Evolutionary conservation across 139 green algal species (phyloP).

Genomic region (Coccomyxa sp.): DNA sequence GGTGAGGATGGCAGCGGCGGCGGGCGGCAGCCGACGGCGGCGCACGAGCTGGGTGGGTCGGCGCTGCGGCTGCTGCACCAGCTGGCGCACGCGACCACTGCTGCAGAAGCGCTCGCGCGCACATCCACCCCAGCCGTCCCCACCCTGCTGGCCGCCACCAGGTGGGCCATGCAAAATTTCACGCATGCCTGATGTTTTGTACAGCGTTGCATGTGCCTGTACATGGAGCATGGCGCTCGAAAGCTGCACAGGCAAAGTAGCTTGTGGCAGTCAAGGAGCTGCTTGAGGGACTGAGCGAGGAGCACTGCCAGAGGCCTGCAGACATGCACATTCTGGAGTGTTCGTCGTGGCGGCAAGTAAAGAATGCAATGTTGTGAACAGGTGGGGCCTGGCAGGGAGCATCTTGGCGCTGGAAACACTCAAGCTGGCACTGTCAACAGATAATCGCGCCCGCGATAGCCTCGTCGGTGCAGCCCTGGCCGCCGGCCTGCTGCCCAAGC

Average conservation of each 20-base stretch:
- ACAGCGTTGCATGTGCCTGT: no score
- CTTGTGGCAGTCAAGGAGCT: no score
- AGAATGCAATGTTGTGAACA: background rate
- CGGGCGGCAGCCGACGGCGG: background rate
- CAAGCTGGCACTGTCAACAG: conserved; percentile 50
- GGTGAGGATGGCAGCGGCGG: background rate
- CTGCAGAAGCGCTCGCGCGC: conserved; percentile 56
- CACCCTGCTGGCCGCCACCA: conserved; percentile 40
- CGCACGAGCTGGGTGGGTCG: conserved; percentile 51
- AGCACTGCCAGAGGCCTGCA: no score
- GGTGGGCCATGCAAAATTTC: background rate
- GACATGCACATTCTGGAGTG: no score
- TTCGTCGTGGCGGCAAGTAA: no score
- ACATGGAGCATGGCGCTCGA: no score
- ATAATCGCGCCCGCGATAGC: conserved; percentile 52
- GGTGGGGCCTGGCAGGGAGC: conserved; percentile 26
- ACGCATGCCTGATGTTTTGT: no score
- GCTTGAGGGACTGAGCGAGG: no score
- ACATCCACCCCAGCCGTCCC: conserved; percentile 32
- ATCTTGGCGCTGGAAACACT: conserved; percentile 70
- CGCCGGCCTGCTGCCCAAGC: conserved; percentile 32
- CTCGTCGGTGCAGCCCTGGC: conserved; percentile 57
- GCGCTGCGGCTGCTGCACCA: conserved; percentile 73
- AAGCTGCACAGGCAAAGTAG: no score
- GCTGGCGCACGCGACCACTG: conserved; percentile 34